A percentile compares a stretch with the other conserved stretches of the same genome.
Evolutionary conservation across 805 yeast genomes (phyloP).

Genomic region (Pichia sporocuriosa): DNA sequence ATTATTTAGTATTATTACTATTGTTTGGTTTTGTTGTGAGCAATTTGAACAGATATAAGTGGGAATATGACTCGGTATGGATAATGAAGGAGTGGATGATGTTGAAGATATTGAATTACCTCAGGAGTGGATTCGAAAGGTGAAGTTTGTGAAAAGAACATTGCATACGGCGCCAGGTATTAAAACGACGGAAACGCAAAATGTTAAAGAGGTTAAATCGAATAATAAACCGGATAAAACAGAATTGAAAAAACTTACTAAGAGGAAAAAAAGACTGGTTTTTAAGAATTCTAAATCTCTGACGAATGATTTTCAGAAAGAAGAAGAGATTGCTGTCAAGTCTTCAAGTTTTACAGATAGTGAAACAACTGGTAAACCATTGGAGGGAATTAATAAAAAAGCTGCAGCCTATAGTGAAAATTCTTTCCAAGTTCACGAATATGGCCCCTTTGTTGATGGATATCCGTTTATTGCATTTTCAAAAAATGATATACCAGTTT

Average conservation of each 20-base stretch:
- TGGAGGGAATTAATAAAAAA: too few species aligned
- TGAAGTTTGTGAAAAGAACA: not conserved
- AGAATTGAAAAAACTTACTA: not conserved
- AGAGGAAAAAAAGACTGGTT: not conserved
- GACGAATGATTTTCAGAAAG: too few species aligned
- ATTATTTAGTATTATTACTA: too few species aligned
- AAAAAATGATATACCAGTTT: constrained; percentile 11
- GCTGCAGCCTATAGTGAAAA: too few species aligned
- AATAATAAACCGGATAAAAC: not conserved
- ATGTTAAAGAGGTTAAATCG: not conserved
- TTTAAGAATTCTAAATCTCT: not conserved
- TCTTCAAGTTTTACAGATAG: too few species aligned
- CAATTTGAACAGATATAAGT: too few species aligned
- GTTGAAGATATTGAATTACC: too few species aligned
- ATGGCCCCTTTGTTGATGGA: constrained; percentile 36
- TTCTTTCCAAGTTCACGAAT: constrained; percentile 19
- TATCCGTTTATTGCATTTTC: constrained; percentile 36
- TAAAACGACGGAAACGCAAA: not conserved
- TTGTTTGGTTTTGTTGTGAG: too few species aligned
- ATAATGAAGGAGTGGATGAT: not conserved
- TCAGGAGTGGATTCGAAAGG: not conserved
- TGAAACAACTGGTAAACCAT: too few species aligned
- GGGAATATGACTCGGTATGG: too few species aligned
- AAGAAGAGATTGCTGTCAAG: too few species aligned
- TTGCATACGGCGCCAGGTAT: too few species aligned